These are phyloP conservation scores for Penicillium lagena DNA, from an alignment of 495 filamentous ascomycete genomes.

Conservation along the genomic window DNA sequence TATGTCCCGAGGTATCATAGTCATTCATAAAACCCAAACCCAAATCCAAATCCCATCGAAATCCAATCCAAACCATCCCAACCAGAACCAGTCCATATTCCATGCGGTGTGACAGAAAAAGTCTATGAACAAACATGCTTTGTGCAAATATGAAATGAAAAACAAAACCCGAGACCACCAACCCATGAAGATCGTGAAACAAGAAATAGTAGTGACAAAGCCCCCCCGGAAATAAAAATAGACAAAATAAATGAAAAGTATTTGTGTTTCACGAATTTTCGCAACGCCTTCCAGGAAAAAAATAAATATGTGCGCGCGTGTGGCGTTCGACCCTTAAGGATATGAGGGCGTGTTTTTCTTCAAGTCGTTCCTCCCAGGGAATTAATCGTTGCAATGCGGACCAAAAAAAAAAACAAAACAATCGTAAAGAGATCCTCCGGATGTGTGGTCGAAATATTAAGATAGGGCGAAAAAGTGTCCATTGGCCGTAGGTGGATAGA, in stretches of 20 bases:
- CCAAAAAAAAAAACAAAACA: constrained; percentile 7
- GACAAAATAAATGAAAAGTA: neutral
- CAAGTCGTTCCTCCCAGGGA: constrained; percentile 13
- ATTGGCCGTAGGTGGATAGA: too few relatives aligned
- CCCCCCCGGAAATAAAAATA: constrained; percentile 5
- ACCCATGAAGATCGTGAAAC: constrained; percentile 13
- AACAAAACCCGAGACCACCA: constrained; percentile 9
- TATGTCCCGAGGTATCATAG: constrained; percentile 19
- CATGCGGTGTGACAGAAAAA: neutral
- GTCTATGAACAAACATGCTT: constrained; percentile 14
- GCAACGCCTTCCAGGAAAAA: constrained; percentile 8
- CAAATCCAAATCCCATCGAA: neutral
- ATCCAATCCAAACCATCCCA: constrained; percentile 14
- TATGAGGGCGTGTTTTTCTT: constrained; percentile 6
- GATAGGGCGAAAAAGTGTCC: too few relatives aligned
- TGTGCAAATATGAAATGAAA: constrained; percentile 3
- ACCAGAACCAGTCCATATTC: neutral
- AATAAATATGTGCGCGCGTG: constrained; percentile 3
- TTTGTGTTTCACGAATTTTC: neutral
- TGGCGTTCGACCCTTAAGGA: neutral
- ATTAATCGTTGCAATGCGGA: constrained; percentile 7
- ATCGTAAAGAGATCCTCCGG: constrained; percentile 7
- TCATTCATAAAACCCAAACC: constrained; percentile 16
- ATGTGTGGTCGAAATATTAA: constrained; percentile 6
- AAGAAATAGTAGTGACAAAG: neutral